Evolutionary conservation across 2,329 filamentous ascomycete species (phyloP).

Genomic region (Cryphonectria naterciae): DNA sequence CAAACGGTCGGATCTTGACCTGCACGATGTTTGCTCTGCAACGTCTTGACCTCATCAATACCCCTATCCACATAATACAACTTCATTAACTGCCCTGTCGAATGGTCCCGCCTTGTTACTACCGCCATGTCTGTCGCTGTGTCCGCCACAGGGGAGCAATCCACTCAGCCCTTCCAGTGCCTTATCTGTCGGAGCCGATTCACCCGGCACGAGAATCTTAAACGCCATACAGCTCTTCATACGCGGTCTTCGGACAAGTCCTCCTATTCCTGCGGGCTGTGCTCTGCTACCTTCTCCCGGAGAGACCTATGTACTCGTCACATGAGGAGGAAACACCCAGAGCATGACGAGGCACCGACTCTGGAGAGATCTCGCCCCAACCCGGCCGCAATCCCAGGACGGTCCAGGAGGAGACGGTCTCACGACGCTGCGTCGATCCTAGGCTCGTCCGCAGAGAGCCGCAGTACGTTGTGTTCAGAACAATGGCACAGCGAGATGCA

Average conservation of each 20-base stretch:
- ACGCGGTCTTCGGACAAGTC: constrained; percentile 37
- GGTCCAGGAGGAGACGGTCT: constrained; percentile 2
- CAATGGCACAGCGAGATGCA: constrained; percentile 10
- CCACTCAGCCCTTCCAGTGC: constrained; percentile 46
- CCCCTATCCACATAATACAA: not conserved
- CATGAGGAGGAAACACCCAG: constrained; percentile 46
- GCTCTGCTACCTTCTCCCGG: constrained; percentile 45
- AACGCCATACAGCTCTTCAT: constrained; percentile 46
- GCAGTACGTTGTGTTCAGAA: constrained; percentile 9
- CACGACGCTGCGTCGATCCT: constrained; percentile 4
- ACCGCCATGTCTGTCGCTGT: constrained; percentile 20
- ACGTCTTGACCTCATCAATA: not conserved
- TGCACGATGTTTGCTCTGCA: not conserved
- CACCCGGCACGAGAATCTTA: constrained; percentile 46
- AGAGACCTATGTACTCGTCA: constrained; percentile 45
- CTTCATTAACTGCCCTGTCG: not conserved
- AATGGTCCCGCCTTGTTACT: not conserved
- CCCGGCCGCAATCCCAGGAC: not conserved
- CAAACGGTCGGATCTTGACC: not conserved
- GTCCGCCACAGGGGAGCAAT: constrained; percentile 10
- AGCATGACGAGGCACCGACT: constrained; percentile 29
- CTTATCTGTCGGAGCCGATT: constrained; percentile 43
- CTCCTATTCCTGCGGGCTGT: constrained; percentile 42
- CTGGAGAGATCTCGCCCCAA: constrained; percentile 16
- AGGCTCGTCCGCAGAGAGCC: constrained; percentile 7